These are phyloP conservation scores for Penicillium mononematosum DNA, from an alignment of 495 filamentous ascomycete species.

Conservation along the genomic window DNA sequence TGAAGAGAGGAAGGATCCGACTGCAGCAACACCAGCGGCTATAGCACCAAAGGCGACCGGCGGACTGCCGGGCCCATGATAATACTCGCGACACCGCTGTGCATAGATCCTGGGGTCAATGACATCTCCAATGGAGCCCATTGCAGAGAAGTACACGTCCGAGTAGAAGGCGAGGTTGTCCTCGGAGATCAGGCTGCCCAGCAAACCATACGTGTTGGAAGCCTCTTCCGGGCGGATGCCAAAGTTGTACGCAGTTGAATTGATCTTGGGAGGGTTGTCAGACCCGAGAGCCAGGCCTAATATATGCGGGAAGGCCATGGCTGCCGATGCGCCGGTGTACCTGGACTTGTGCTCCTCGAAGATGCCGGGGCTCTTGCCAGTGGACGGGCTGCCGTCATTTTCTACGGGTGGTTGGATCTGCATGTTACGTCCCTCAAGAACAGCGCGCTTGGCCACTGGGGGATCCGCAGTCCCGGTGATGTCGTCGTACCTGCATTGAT, in stretches of 20 bases:
- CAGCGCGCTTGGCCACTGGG: too few relatives aligned
- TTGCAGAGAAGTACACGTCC: constrained; percentile 22
- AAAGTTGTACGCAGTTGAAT: constrained; percentile 35
- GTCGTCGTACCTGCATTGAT: constrained; percentile 27
- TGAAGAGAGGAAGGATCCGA: constrained; percentile 34
- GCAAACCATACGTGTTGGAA: constrained; percentile 22
- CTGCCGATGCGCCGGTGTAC: constrained; percentile 32
- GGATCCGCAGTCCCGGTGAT: constrained; percentile 2
- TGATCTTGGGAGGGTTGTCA: constrained; percentile 27
- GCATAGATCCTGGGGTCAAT: constrained; percentile 29
- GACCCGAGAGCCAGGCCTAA: constrained; percentile 32
- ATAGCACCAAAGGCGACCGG: constrained; percentile 30
- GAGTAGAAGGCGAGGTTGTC: constrained; percentile 27
- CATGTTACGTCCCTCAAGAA: too few relatives aligned
- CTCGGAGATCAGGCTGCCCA: constrained; percentile 29
- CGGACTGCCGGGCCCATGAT: constrained; percentile 19
- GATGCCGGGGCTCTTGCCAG: constrained; percentile 17
- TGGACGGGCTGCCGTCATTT: too few relatives aligned
- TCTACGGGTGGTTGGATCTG: too few relatives aligned
- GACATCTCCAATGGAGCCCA: constrained; percentile 28
- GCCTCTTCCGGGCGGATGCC: constrained; percentile 34
- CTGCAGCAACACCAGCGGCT: constrained; percentile 30
- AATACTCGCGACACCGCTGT: constrained; percentile 35
- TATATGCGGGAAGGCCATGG: constrained; percentile 38
- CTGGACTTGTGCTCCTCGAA: constrained; percentile 35